phyloP scores from a whole-genome alignment of 2,329 filamentous ascomycete species.

The Xylaria sp. region DNA sequence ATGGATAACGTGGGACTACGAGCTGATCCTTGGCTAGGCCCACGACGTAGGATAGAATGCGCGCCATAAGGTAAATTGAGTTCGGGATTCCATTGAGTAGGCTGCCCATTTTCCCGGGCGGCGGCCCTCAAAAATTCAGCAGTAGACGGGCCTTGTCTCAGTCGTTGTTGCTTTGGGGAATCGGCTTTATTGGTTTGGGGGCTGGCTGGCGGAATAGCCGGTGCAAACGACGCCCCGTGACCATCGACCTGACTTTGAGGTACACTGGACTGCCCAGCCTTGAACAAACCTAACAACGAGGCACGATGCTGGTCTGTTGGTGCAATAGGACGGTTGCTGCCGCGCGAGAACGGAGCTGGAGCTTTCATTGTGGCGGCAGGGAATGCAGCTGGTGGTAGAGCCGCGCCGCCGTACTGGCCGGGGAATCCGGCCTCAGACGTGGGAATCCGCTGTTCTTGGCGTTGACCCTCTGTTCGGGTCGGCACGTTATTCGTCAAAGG shows the following conservation, averaged over 20 bases:
- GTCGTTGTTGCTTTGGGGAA: conserved; percentile 37
- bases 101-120: conserved; percentile 46
- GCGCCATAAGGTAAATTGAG: conserved; percentile 54
- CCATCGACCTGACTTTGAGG: conserved; percentile 41
- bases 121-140: conserved; percentile 45
- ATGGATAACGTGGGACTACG: conserved; percentile 35
- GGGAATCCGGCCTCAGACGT: conserved; percentile 26
- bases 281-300: conserved; percentile 65
- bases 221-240: conserved; percentile 24
- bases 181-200: conserved; percentile 28
- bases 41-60: conserved; percentile 52
- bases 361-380: conserved; percentile 30
- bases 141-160: conserved; percentile 37
- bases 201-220: conserved; percentile 10
- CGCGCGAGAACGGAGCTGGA: conserved; percentile 32
- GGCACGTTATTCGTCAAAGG: conserved; percentile 23
- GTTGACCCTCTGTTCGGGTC: conserved; percentile 27
- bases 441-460: conserved; percentile 33
- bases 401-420: conserved; percentile 34
- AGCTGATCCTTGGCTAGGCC: conserved; percentile 39
- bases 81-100: conserved; percentile 51
- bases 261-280: conserved; percentile 50
- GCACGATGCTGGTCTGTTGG: conserved; percentile 57
- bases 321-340: conserved; percentile 26
- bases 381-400: conserved; percentile 27